phyloP scores from a whole-genome alignment of 2,329 filamentous ascomycete genomes.

The Herpotrichia juniperi region DNA sequence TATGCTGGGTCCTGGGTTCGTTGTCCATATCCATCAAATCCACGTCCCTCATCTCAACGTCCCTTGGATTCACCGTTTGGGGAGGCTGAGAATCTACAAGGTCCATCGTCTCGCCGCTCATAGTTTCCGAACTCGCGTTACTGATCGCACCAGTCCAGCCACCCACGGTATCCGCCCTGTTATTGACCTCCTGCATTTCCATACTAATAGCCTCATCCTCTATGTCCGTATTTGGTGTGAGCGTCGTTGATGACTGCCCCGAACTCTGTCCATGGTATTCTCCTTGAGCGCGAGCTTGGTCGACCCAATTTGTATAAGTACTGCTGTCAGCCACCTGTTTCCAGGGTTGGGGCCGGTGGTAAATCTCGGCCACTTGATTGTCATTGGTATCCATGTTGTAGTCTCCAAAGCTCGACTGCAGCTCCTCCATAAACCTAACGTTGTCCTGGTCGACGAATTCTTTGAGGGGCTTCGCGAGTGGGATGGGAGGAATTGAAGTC shows the following conservation, averaged over 20 bases:
- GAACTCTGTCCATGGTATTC: slow-evolving; percentile 18
- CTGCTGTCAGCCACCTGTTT: too few relatives aligned
- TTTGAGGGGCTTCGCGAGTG: slow-evolving; percentile 32
- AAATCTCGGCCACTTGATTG: slow-evolving; percentile 14
- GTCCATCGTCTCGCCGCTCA: slow-evolving; percentile 31
- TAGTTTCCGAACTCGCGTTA: slow-evolving; percentile 28
- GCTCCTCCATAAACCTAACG: slow-evolving; percentile 37
- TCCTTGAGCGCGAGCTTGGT: slow-evolving; percentile 10
- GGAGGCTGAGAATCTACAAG: slow-evolving; percentile 8
- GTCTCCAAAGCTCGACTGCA: slow-evolving; percentile 18
- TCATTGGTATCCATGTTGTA: slow-evolving; percentile 7
- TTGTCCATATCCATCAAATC: slow-evolving; percentile 10
- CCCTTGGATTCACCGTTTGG: not conserved
- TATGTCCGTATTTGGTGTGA: slow-evolving; percentile 43
- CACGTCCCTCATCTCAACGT: slow-evolving; percentile 23
- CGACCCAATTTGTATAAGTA: slow-evolving; percentile 27
- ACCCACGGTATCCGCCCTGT: slow-evolving; percentile 16
- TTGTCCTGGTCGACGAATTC: slow-evolving; percentile 60
- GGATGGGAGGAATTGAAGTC: slow-evolving; percentile 18
- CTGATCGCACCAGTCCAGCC: slow-evolving; percentile 23
- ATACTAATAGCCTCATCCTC: slow-evolving; percentile 24
- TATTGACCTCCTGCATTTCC: slow-evolving; percentile 36
- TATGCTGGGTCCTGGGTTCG: slow-evolving; percentile 21
- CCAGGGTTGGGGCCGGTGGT: slow-evolving; percentile 21
- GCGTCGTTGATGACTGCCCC: slow-evolving; percentile 29